A percentile compares a stretch with the other conserved stretches of the same genome.
Conservation (phyloP, 1,284 basidiomycete species). For the Cutaneotrichosporon curvatum region DNA sequence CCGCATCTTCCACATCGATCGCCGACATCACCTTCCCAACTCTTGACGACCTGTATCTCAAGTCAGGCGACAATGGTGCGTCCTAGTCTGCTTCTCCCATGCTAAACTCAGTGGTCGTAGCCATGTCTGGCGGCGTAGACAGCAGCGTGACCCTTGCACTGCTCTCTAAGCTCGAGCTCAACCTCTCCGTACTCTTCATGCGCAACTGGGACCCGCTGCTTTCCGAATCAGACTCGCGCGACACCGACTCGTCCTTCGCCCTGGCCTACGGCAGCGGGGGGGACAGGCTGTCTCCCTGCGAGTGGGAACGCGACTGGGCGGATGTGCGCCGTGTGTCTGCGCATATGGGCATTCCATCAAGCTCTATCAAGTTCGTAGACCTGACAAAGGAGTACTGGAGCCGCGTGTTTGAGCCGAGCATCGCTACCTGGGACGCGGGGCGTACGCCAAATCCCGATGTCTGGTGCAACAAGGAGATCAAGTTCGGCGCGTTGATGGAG, state of each 20-base stretch:
- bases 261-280: slow-evolving; percentile 5
- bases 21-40: slow-evolving; percentile 14
- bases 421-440: slow-evolving; percentile 67
- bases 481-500: slow-evolving; percentile 81
- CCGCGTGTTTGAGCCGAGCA: slow-evolving; percentile 74
- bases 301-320: slow-evolving; percentile 93
- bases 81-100: not conserved
- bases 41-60: slow-evolving; percentile 28
- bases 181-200: slow-evolving; percentile 87
- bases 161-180: slow-evolving; percentile 64
- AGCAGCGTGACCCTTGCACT: slow-evolving; percentile 76
- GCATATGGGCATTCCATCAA: slow-evolving; percentile 57
- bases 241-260: not conserved
- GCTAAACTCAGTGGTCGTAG: slow-evolving; percentile 63
- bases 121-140: slow-evolving; percentile 95
- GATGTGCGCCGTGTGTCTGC: slow-evolving; percentile 76
- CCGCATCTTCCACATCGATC: too few species aligned
- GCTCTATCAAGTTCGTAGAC: slow-evolving; percentile 60
- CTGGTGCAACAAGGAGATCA: slow-evolving; percentile 90
- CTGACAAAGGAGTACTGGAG: slow-evolving; percentile 81
- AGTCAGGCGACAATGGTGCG: slow-evolving; percentile 55
- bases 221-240: slow-evolving; percentile 24
- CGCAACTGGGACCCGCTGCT: slow-evolving; percentile 70
- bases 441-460: slow-evolving; percentile 90
- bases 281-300: slow-evolving; percentile 73